Evolutionary conservation across 1,284 basidiomycete genomes (phyloP), one percentile per base, ranked within the genome.

Genomic region (Ustilago bromivora): DNA sequence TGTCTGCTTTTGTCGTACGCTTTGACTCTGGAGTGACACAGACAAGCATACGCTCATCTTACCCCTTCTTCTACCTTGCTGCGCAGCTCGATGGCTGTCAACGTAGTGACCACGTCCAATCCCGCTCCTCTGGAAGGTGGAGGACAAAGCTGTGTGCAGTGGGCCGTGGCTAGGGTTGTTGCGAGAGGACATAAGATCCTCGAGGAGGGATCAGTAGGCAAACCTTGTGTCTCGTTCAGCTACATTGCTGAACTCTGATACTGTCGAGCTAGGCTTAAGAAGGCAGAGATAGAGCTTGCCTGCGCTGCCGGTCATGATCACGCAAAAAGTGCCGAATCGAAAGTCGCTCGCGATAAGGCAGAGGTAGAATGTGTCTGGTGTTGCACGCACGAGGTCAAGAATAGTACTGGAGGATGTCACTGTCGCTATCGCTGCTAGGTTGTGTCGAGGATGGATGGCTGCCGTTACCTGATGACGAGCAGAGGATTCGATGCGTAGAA

Each of bases 31-130:
- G 43, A 11, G n/a, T 46, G n/a, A 19, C 19, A 46, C 6, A 11
- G n/a, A 46, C 43, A 46, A 46, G 43, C n/a, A 19, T 46, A 46
- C 11, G 43, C 43, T 46, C 43, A 46, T 19, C 6, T 8, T 19
- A 5, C 11, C 36, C 36, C 36, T 10, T 38, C 43, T 46, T 19
- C 13, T 46, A 8, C 19, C 19, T 19, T 17, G 17, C 11, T 46
- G n/a, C 43, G 19, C n/a, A 46, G n/a, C 43, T 46, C n/a, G 43
- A 46, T 46, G 43, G 17, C 43, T 46, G 43, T 46, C 43, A 46
- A 15, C 0, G 7, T 19, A 15, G 43, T 19, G n/a, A 46, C 23
- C 43, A 46, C 43, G n/a, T 19, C n/a, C 13, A 7, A n/a, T 19
- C 19, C 17, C 17, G 11, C 15, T 17, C 40, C 7, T 12, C 6